These are phyloP conservation scores for Fraxinus excelsior DNA, from an alignment of 257 asterid genomes.

Conservation along the genomic window DNA sequence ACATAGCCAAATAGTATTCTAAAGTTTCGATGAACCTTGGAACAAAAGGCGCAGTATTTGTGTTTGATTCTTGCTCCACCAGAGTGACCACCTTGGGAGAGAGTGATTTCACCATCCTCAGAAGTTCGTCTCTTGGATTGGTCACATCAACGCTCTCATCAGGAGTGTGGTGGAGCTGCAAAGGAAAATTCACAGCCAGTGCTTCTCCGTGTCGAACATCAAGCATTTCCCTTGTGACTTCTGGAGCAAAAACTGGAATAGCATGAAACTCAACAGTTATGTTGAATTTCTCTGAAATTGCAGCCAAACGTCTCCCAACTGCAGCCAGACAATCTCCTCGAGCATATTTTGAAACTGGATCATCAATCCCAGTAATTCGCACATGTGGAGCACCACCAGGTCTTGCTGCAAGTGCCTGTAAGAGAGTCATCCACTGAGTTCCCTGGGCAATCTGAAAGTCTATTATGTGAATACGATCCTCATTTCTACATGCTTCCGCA, in stretches of 20 bases:
- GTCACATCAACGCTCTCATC: background rate
- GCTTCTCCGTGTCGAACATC: background rate
- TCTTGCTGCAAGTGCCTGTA: slow-evolving; percentile 8
- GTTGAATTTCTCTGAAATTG: slow-evolving; percentile 3
- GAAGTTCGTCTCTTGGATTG: slow-evolving; percentile 1
- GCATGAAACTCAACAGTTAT: slow-evolving; percentile 7
- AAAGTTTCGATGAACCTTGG: slow-evolving; percentile 1
- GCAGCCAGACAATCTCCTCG: slow-evolving; percentile 1
- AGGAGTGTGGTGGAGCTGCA: slow-evolving; percentile 1
- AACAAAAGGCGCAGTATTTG: slow-evolving; percentile 4
- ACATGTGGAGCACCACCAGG: slow-evolving; percentile 10
- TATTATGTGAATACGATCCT: slow-evolving; percentile 10
- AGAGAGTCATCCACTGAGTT: slow-evolving; percentile 15
- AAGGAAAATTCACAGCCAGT: background rate
- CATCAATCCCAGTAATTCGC: slow-evolving; percentile 5
- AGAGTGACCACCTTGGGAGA: slow-evolving; percentile 3
- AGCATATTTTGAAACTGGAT: slow-evolving; percentile 13
- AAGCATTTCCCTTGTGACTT: background rate
- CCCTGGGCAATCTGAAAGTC: slow-evolving; percentile 5
- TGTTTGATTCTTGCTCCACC: slow-evolving; percentile 13
- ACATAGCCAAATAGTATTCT: background rate
- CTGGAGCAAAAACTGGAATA: slow-evolving; percentile 6
- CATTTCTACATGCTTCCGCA: slow-evolving; percentile 17
- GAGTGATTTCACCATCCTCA: slow-evolving; percentile 3
- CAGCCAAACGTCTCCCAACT: slow-evolving; percentile 2